Base-by-base conservation (phyloP, 306 rosid genomes). In the Vachellia collinsii region DNA sequence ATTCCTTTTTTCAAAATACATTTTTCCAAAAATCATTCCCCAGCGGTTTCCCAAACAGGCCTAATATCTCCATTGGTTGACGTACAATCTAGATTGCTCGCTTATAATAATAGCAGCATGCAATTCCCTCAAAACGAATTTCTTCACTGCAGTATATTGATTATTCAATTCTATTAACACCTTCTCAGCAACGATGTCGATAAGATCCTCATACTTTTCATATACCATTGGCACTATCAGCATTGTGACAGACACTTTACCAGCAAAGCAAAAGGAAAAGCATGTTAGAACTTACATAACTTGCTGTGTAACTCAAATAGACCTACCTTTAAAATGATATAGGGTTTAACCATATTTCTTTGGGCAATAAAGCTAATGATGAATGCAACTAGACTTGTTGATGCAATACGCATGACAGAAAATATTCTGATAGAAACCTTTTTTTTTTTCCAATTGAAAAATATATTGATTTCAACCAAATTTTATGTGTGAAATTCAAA, bases 121-220 rank as follows among this genome's bases (percentile, higher is more conserved):
- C 29, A 80, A 34, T 64, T 59, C 79, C 42, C 70, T 59, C 74
- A 14, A 39, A 81, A 48, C 37, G 22, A 53, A 48, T 64, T 81
- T 79, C 42, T 48, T 68, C 70, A 83, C 66, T 66, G 54, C 58
- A 29, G 74, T 43, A 42, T 42, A 83, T 29, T 74, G 83, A 39
- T 41, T 80, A 48, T 51, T 74, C 17, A 86, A 14, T 38, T 78
- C 85, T 69, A 23, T 56, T 16, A 77, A 14, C 47, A 70, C 63
- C 38, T 19, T 83, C 85, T 81, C 89, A 16, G 81, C 85, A 37
- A 83, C 20, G 64, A 81, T 80, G 83, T 89, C 93, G 77, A 89
- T 70, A 75, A 54, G 54, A 72, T 85, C 92, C 72, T 85, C 92
- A 22, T 80, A 48, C 72, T 67, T 86, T 82, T 91, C 97, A 58